Percentiles rank a stretch among this genome's conserved stretches.
Conservation (phyloP, 169 alveolate species). For the Miamiensis avidus region DNA sequence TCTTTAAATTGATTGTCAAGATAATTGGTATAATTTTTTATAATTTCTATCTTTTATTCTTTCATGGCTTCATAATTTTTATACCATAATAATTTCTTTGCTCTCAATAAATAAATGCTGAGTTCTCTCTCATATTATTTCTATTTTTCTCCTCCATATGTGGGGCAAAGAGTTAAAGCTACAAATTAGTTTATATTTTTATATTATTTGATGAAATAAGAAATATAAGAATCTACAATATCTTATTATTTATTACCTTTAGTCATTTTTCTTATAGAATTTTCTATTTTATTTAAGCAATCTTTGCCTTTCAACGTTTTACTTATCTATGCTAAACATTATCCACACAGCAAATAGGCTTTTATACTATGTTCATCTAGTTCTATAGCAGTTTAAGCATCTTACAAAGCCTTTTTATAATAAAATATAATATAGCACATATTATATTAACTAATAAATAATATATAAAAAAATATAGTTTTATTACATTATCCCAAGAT, state of each 20-base stretch:
- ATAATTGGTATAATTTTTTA: slow-evolving; percentile 16
- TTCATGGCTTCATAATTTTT: slow-evolving; percentile 19
- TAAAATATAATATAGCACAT: neutral
- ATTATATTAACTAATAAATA: too few species aligned
- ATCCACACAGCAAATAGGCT: slow-evolving; percentile 37
- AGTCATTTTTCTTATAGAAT: slow-evolving; percentile 28
- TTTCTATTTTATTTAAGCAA: slow-evolving; percentile 32
- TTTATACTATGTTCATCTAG: slow-evolving; percentile 44
- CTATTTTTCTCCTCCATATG: slow-evolving; percentile 30
- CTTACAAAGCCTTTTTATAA: slow-evolving; percentile 38
- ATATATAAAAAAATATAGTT: neutral
- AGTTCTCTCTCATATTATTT: slow-evolving; percentile 38
- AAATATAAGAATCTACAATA: neutral
- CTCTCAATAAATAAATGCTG: slow-evolving; percentile 40
- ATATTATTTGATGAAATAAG: neutral
- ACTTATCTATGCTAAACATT: slow-evolving; percentile 14
- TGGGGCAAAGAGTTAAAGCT: slow-evolving; percentile 32
- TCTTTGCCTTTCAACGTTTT: slow-evolving; percentile 14
- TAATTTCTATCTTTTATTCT: slow-evolving; percentile 12
- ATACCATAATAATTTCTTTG: slow-evolving; percentile 44
- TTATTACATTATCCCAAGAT: neutral
- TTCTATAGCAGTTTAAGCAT: slow-evolving; percentile 35
- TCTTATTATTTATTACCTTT: slow-evolving; percentile 12
- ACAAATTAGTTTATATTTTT: neutral
- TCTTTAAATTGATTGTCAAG: neutral